Evolutionary conservation across 352 stramenopile genomes (phyloP).

Genomic region (Globisporangium orthogonon): DNA sequence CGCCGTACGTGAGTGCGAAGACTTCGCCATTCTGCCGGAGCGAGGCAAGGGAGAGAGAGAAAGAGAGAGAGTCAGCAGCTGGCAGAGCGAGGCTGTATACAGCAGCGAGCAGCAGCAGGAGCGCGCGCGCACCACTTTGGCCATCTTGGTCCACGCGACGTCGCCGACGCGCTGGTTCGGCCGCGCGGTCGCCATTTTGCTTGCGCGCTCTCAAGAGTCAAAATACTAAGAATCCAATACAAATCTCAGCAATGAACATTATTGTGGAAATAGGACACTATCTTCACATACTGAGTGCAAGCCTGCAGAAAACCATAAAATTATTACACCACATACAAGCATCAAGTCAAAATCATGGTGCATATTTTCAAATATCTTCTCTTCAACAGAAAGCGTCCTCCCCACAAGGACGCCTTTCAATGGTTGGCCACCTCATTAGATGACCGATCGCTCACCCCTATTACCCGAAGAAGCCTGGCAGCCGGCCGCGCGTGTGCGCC

Average conservation of each 20-base stretch:
- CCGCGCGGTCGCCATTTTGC: constrained; percentile 46
- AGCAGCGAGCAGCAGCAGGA: background rate
- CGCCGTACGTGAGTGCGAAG: constrained; percentile 97
- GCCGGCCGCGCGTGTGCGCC: constrained; percentile 25
- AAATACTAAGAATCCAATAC: background rate
- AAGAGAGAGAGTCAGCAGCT: too few species aligned
- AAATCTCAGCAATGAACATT: too few species aligned
- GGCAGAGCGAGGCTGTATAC: constrained; percentile 1
- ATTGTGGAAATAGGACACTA: too few species aligned
- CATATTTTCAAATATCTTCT: too few species aligned
- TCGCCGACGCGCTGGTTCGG: constrained; percentile 69
- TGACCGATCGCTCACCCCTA: too few species aligned
- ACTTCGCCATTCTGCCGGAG: constrained; percentile 91
- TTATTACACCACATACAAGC: too few species aligned
- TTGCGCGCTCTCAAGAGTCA: background rate
- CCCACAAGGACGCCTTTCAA: too few species aligned
- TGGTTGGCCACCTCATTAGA: background rate
- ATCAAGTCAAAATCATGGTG: background rate
- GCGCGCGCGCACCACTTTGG: constrained; percentile 77
- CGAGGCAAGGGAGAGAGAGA: too few species aligned
- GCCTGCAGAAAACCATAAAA: too few species aligned
- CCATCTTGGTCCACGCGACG: constrained; percentile 90
- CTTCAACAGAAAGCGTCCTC: too few species aligned
- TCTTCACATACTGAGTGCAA: too few species aligned
- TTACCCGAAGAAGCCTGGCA: constrained; percentile 51